Evolutionary conservation across 306 rosid genomes (phyloP).

Genomic region (Aeschynomene evenia): DNA sequence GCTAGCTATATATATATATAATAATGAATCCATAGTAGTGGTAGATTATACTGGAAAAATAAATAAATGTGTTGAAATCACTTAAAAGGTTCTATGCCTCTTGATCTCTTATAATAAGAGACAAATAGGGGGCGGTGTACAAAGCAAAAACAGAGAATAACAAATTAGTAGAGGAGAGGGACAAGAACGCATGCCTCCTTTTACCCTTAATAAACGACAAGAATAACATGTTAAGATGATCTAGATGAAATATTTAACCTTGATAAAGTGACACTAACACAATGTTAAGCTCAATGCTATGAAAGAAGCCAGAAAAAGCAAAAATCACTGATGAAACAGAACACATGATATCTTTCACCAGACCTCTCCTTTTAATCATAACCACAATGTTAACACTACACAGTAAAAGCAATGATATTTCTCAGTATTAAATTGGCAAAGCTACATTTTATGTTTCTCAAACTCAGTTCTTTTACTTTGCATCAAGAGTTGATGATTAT

Average conservation of each 20-base stretch:
- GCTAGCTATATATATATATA: too few species aligned
- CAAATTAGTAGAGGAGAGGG: too few species aligned
- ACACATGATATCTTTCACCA: slow-evolving; percentile 9
- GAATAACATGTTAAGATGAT: too few species aligned
- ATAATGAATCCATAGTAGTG: too few species aligned
- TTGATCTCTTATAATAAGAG: too few species aligned
- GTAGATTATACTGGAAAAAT: too few species aligned
- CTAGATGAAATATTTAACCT: neutral
- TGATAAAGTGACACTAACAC: neutral
- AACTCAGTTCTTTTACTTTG: neutral
- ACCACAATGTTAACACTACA: neutral
- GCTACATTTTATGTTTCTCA: neutral
- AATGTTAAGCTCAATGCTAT: slow-evolving; percentile 1
- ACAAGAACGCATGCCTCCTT: too few species aligned
- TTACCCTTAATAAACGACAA: too few species aligned
- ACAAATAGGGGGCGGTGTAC: too few species aligned
- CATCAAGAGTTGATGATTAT: neutral
- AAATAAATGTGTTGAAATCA: too few species aligned
- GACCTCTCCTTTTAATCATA: slow-evolving; percentile 10
- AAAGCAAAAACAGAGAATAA: too few species aligned
- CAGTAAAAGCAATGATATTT: slow-evolving; percentile 1
- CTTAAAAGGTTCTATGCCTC: too few species aligned
- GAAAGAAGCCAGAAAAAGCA: neutral
- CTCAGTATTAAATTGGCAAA: slow-evolving; percentile 19
- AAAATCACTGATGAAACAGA: neutral